These are phyloP conservation scores for Sideroxylon spinosum DNA, from an alignment of 179 eudicot species.

Conservation along the genomic window DNA sequence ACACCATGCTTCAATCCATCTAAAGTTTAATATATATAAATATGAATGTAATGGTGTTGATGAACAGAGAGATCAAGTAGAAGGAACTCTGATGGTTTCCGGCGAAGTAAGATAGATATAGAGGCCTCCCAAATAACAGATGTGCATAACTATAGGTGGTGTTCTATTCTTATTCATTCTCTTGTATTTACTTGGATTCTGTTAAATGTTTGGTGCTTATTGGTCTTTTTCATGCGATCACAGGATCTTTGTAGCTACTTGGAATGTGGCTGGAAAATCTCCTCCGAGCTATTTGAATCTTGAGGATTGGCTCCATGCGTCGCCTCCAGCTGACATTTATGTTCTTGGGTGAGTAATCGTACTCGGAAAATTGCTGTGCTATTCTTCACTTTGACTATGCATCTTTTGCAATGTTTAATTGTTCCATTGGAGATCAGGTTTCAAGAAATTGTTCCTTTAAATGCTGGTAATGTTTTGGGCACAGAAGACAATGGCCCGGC, in stretches of 20 bases:
- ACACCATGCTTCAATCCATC: conserved; percentile 23
- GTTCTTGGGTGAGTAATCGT: conserved; percentile 60
- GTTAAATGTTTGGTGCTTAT: not conserved
- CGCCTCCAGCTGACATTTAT: conserved; percentile 87
- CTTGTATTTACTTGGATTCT: not conserved
- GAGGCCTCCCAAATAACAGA: conserved; percentile 62
- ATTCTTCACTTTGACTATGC: not conserved
- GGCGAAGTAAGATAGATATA: conserved; percentile 46
- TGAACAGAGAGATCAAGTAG: conserved; percentile 27
- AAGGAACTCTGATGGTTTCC: conserved; percentile 6
- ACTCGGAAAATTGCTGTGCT: not conserved
- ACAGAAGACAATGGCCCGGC: conserved; percentile 90
- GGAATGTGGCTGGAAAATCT: conserved; percentile 95
- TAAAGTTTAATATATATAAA: not conserved
- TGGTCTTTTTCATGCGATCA: conserved; percentile 8
- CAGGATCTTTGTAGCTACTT: conserved; percentile 83
- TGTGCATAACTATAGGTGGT: conserved; percentile 65
- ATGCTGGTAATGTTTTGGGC: conserved; percentile 87
- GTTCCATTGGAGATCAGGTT: conserved; percentile 50
- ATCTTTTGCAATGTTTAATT: conserved; percentile 4
- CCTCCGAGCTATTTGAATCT: conserved; percentile 78
- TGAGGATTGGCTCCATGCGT: conserved; percentile 86
- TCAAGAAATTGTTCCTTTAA: conserved; percentile 86
- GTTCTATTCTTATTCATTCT: conserved; percentile 9
- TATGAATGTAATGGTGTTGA: not conserved